A percentile compares a stretch with the other conserved stretches of the same genome.
Evolutionary conservation across 2,329 filamentous ascomycete genomes (phyloP).

Genomic region (Diatrype stigma): DNA sequence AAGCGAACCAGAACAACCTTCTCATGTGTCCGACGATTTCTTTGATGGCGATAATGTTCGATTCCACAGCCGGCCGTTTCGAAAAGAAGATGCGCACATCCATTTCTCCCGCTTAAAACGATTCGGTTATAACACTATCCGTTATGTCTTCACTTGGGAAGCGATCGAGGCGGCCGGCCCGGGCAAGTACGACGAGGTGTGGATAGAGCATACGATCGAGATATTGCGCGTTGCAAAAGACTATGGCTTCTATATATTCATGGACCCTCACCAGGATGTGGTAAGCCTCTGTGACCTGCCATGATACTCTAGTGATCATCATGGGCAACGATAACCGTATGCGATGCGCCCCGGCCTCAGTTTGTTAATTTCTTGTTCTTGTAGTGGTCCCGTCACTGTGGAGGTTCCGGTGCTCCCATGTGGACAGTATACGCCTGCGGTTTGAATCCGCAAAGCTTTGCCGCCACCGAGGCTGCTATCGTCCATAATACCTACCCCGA

Average conservation of each 20-base stretch:
- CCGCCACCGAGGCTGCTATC: slow-evolving; percentile 81
- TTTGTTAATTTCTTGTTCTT: slow-evolving; percentile 20
- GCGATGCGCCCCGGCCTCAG: not conserved
- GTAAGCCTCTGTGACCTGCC: slow-evolving; percentile 43
- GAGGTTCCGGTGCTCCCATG: slow-evolving; percentile 92
- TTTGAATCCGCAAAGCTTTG: slow-evolving; percentile 80
- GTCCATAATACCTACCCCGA: slow-evolving; percentile 93
- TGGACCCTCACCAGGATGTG: slow-evolving; percentile 98
- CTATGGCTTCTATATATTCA: slow-evolving; percentile 94
- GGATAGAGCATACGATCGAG: slow-evolving; percentile 85
- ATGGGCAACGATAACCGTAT: too few relatives aligned
- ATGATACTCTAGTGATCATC: too few relatives aligned
- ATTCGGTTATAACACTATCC: slow-evolving; percentile 93
- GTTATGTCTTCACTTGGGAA: slow-evolving; percentile 98
- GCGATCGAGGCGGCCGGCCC: slow-evolving; percentile 93
- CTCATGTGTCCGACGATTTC: slow-evolving; percentile 73
- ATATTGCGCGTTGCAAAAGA: slow-evolving; percentile 77
- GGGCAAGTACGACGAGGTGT: slow-evolving; percentile 88
- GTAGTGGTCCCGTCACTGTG: slow-evolving; percentile 89
- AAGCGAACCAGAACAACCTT: slow-evolving; percentile 73
- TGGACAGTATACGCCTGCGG: slow-evolving; percentile 97
- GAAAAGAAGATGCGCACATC: slow-evolving; percentile 72
- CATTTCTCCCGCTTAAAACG: slow-evolving; percentile 84
- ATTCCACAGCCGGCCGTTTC: slow-evolving; percentile 83
- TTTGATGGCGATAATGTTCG: slow-evolving; percentile 90